A percentile compares a stretch with the other conserved stretches of the same genome.
These are phyloP conservation scores for Leccinum subgranulosum DNA, from an alignment of 768 basidiomycete genomes.

Conservation along the genomic window DNA sequence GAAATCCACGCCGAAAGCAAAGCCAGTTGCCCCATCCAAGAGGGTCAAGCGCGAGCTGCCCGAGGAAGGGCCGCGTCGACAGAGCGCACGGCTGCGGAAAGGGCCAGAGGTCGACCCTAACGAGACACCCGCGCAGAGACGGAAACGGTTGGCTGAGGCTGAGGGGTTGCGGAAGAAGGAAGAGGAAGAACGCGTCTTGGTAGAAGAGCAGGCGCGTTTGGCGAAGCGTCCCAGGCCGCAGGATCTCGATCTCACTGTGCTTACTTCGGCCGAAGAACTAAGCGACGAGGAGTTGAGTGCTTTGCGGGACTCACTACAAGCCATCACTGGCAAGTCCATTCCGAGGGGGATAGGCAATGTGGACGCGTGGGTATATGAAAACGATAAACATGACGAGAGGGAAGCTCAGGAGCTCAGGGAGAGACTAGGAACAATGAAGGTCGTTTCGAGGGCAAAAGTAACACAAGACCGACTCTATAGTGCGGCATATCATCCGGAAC, in stretches of 20 bases:
- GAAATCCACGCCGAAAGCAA: conserved; percentile 43
- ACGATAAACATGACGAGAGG: conserved; percentile 43
- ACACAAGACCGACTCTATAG: conserved; percentile 73
- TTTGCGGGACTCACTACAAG: conserved; percentile 45
- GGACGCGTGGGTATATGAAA: conserved; percentile 52
- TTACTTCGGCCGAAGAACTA: conserved; percentile 49
- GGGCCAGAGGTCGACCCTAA: conserved; percentile 47
- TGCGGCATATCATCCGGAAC: conserved; percentile 78
- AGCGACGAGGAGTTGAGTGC: conserved; percentile 42
- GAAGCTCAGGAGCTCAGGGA: conserved; percentile 54
- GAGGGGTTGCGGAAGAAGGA: conserved; percentile 54
- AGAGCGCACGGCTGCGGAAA: conserved; percentile 59
- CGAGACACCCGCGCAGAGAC: conserved; percentile 62
- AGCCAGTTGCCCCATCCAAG: conserved; percentile 60
- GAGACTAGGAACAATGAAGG: conserved; percentile 51
- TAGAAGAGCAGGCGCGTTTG: conserved; percentile 57
- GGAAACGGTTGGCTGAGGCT: conserved; percentile 64
- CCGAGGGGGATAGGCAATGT: conserved; percentile 40
- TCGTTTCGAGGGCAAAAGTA: conserved; percentile 80
- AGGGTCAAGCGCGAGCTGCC: conserved; percentile 48
- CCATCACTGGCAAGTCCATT: conserved; percentile 34
- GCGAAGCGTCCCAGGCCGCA: conserved; percentile 69
- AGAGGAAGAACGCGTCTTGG: conserved; percentile 59
- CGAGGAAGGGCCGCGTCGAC: conserved; percentile 53
- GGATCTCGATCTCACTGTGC: conserved; percentile 55